Evolutionary conservation across 768 basidiomycete species (phyloP), one percentile per base, ranked within the genome.

Genomic region (Podaxis sp.): DNA sequence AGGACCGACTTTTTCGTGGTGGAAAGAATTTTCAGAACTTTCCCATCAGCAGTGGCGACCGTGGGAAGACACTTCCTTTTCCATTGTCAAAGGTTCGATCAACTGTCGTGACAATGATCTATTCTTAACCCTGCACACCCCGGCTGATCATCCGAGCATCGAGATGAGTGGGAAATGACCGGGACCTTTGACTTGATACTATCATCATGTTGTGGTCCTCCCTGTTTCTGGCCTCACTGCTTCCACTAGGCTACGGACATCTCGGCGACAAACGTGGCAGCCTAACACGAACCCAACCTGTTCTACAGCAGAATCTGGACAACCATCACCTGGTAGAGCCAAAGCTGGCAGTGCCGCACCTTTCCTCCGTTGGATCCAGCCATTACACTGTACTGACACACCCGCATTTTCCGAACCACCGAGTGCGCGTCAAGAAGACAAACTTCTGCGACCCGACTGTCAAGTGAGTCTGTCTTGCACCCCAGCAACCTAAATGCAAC

Each of bases 381-480:
- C 65, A 69, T 4, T 82, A 79, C 54, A 76, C 79, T 2, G 66
- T 72, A 1, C 66, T 83, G 33, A 68, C 66, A 2, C 84, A 86
- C 70, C 80, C 85, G 0, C 68, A 69, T 20, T 86, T 85, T 66
- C 84, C 85, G 20, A 67, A 75, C 28, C 77, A 87, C 64, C 71
- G 75, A 52, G 81, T 87, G 8, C 77, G 86, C n/a, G 75, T 88
- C 65, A 87, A 86, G 75, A 85, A 84, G 72, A 71, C 68, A 13
- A 68, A 72, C 20, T 86, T 87, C 66, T 87, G 86, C 58, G 86
- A 87, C 64, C 77, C 78, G 4, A 84, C 83, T 7, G 85, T 86
- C 28, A 80, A 79, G 83, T 82, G 59, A 64, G 75, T 3, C 37
- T 22, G 30, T 10, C 28, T 26, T 11, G 12, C 8, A 6, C 33